Percentiles rank a stretch among this genome's conserved stretches.
phyloP scores from a whole-genome alignment of 345 rosid genomes.

The Hirschfeldia incana region DNA sequence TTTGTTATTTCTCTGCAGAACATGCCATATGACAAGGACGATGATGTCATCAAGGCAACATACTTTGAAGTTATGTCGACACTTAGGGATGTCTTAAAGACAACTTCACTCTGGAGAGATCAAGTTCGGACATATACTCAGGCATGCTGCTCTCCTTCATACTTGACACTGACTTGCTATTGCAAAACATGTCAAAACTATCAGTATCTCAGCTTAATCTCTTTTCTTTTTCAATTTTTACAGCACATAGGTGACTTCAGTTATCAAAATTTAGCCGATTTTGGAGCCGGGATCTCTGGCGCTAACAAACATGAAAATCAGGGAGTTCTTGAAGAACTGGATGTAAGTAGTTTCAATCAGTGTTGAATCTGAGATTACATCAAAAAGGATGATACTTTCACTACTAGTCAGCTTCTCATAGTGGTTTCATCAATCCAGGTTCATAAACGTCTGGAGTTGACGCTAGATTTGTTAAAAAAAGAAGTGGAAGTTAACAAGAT shows the following conservation, averaged over 20 bases:
- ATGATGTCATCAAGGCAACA: slow-evolving; percentile 84
- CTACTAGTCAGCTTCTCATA: background rate
- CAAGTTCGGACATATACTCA: slow-evolving; percentile 80
- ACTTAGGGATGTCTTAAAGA: slow-evolving; percentile 74
- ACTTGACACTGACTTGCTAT: background rate
- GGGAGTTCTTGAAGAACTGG: slow-evolving; percentile 56
- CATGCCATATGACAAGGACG: slow-evolving; percentile 74
- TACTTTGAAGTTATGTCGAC: slow-evolving; percentile 86
- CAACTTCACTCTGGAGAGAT: slow-evolving; percentile 88
- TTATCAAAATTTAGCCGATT: slow-evolving; percentile 77
- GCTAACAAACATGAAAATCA: background rate
- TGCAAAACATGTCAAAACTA: background rate
- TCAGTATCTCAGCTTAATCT: slow-evolving; percentile 9
- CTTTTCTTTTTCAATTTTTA: slow-evolving; percentile 12
- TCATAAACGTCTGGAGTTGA: background rate
- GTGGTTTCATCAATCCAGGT: background rate
- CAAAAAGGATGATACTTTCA: background rate
- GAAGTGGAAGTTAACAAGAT: background rate
- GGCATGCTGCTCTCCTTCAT: slow-evolving; percentile 45
- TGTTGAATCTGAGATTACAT: background rate
- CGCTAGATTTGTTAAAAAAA: background rate
- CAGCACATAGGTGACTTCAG: slow-evolving; percentile 89
- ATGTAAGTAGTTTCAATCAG: background rate
- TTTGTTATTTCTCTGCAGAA: slow-evolving; percentile 49
- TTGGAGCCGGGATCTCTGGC: slow-evolving; percentile 94